Base-by-base conservation (phyloP, 768 basidiomycete species). In the Lactarius hatsudake region DNA sequence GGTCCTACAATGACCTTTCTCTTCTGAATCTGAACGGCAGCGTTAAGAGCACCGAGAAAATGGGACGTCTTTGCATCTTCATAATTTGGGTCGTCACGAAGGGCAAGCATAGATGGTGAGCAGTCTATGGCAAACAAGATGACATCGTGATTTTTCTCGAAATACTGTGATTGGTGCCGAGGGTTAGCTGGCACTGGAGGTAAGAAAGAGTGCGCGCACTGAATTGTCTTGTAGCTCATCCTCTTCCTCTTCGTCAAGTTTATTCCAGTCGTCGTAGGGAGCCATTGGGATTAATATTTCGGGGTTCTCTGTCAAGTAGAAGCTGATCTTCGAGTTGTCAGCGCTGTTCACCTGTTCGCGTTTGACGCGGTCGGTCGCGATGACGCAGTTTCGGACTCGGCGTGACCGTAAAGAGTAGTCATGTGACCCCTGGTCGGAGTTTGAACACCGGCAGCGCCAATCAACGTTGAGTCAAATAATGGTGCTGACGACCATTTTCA, bases 111-210 rank as follows among this genome's bases (percentile, higher is more conserved):
- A 13, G 93, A 92, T 62, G 85, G 81, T 0, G 96, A 96, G 69
- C 93, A 94, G 77, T 99, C 96, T 65, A 99, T 93, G 75, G 91
- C 92, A 79, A 98, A 97, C n/a, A 98, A 78, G 56, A 96, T 89
- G 38, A 94, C 91, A 72, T 98, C 94, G 67, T 85, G 85, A 70
- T 88, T 87, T 61, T 86, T 86, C 69, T 93, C 91, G 69, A 85
- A 84, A 66, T 82, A 81, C 90, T 91, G 61, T 57, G 51, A 26
- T 56, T 42, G 36, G 57, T 23, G 30, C 53, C 34, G 32, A 62
- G 38, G 59, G 62, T 53, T 18, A 30, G 20, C 5, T 36, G 56
- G 17, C 26, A 62, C n/a, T 23, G 3, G n/a, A 32, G 0, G 6
- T 78, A 64, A 43, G 2, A 5, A 18, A 40, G 40, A 69, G 23